phyloP scores from a whole-genome alignment of 2,329 filamentous ascomycete species.

The Colletotrichum karsti region DNA sequence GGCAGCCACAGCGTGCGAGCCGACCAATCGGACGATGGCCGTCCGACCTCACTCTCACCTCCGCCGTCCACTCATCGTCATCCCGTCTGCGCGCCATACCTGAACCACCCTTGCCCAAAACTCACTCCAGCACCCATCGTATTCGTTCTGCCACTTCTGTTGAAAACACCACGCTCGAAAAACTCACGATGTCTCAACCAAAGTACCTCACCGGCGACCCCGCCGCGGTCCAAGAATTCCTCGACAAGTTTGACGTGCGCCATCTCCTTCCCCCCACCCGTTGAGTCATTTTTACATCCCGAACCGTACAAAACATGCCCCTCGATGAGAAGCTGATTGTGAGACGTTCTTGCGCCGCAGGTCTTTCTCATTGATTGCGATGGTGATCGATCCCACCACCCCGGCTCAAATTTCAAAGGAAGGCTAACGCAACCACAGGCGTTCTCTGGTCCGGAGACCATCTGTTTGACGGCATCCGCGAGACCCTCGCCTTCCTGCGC shows the following conservation, averaged over 20 bases:
- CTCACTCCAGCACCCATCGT: conserved; percentile 11
- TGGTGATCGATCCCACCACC: conserved; percentile 62
- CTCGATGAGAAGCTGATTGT: conserved; percentile 26
- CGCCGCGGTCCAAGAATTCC: conserved; percentile 80
- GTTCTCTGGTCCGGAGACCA: conserved; percentile 97
- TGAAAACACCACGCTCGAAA: background rate
- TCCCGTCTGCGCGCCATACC: background rate
- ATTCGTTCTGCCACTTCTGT: background rate
- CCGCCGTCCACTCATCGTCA: conserved; percentile 8
- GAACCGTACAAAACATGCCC: background rate
- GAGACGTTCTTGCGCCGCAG: conserved; percentile 61
- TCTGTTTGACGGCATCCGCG: conserved; percentile 83
- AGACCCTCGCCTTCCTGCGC: conserved; percentile 85
- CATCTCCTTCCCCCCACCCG: conserved; percentile 31
- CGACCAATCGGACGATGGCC: conserved; percentile 27
- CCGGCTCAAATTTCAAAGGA: background rate
- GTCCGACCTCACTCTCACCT: conserved; percentile 15
- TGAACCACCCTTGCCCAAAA: background rate
- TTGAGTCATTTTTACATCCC: conserved; percentile 20
- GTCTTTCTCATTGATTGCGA: conserved; percentile 94
- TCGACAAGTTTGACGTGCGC: conserved; percentile 92
- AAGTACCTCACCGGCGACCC: conserved; percentile 82
- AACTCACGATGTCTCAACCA: conserved; percentile 40
- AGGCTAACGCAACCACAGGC: conserved; percentile 60
- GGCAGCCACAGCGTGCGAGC: background rate